Evolutionary conservation across 164 flowering plant genomes (phyloP), one percentile per base, ranked within the genome.

Genomic region (Houttuynia cordata): DNA sequence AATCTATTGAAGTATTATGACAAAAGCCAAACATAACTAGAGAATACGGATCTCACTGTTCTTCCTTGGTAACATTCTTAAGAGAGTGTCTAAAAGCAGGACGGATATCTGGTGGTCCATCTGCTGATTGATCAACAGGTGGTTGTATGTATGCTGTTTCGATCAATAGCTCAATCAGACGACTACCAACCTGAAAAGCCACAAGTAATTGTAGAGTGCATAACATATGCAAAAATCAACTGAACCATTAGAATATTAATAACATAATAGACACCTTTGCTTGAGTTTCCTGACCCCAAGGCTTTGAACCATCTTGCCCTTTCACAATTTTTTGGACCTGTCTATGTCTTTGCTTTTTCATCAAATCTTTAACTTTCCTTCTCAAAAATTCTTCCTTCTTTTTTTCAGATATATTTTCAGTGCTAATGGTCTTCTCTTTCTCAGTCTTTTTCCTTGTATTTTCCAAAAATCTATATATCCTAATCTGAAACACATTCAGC

Each of bases 131-230:
- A 83, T 86, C 71, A 57, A 79, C 73, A 14, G 96, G 90, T 66
- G 87, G 76, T 69, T 93, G 98, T 77, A 93, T 81, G 66, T 82
- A 87, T 19, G 98, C 98, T 51, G 87, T 84, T 72, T 84, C 75
- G 39, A 80, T 66, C 67, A 93, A 76, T 70, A 93, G 70, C 58
- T 93, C 94, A 74, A 93, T 81, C 60, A 93, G 71, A 64, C 84
- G 97, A 76, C 87, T 75, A 41, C 98, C 97, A 64, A 93, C 88
- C 98, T 90, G 81, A 49, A 67, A 73, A 56, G 34, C 20, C 49
- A 42, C 20, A 24, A 58, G 42, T 37, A 37, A 67, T 0, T 50
- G 58, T 24, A 24, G 42, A 57, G 17, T 57, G 20, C 20, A n/a
- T 19, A 17, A 37, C 21, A 24, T 8, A 10, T 0, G 34, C 24